A percentile compares a stretch with the other conserved stretches of the same genome.
Evolutionary conservation across 768 basidiomycete genomes (phyloP).

Genomic region (Lyophyllum shimeji): DNA sequence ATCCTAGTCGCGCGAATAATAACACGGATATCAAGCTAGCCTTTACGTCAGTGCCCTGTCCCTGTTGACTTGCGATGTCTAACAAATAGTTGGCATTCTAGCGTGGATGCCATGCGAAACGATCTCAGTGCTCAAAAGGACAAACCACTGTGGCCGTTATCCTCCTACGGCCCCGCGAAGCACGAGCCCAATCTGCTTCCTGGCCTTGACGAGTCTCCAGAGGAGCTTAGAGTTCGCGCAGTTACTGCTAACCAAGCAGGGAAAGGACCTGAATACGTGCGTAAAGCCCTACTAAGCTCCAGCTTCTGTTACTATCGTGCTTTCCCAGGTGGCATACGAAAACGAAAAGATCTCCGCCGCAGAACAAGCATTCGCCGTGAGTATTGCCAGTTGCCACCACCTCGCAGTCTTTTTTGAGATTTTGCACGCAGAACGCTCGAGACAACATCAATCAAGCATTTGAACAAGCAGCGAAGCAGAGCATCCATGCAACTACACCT

Average conservation of each 20-base stretch:
- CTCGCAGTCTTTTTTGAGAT: not conserved
- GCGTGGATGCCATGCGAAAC: constrained; percentile 57
- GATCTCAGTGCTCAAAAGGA: constrained; percentile 65
- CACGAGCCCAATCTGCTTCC: constrained; percentile 63
- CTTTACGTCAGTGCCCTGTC: constrained; percentile 23
- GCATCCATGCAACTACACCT: constrained; percentile 24
- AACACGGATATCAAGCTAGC: constrained; percentile 25
- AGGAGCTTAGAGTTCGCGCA: constrained; percentile 76
- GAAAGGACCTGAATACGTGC: constrained; percentile 66
- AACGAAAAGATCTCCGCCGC: constrained; percentile 51
- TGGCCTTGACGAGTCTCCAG: constrained; percentile 71
- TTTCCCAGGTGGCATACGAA: constrained; percentile 55
- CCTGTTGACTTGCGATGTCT: not conserved
- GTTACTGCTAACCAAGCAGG: constrained; percentile 53
- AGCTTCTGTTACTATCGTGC: not conserved
- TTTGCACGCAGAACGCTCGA: constrained; percentile 39
- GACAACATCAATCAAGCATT: constrained; percentile 48
- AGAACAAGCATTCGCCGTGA: constrained; percentile 43
- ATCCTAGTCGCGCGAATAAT: constrained; percentile 18
- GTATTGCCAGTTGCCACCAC: not conserved
- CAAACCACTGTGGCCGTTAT: constrained; percentile 77
- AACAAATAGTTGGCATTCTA: constrained; percentile 24
- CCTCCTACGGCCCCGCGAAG: constrained; percentile 78
- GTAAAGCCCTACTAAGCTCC: constrained; percentile 22
- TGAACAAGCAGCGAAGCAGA: constrained; percentile 51